Evolutionary conservation across 805 yeast genomes (phyloP), one percentile per base, ranked within the genome.

Genomic region (Millerozyma miso): DNA sequence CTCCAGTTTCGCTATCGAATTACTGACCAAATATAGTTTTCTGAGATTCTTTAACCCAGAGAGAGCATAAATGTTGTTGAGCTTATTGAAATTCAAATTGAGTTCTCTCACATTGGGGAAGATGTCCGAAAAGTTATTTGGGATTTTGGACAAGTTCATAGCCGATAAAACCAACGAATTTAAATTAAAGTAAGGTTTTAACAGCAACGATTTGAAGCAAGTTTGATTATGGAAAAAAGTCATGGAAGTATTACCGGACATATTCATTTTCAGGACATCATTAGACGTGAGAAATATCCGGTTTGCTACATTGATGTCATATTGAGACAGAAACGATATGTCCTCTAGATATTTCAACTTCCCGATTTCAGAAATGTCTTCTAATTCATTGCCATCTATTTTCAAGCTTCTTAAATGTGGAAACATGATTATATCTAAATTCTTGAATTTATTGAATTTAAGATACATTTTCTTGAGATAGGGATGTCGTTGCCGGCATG

Each of bases 61-160:
- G 31, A 78, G 52, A 0, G 58, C 64, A 4, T 47, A 39, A 31
- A 77, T 53, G 19, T 69, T 65, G 10, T 46, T 53, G 19, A 78
- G 47, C 32, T 58, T 62, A 53, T 78, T 78, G 59, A 78, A 78
- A 45, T 75, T 77, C 41, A 78, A 61, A 46, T 77, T 76, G 42
- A 78, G 55, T 38, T 72, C 75, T 16, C 65, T 45, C 34, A 78
- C 60, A 44, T 76, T 64, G 19, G 81, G 80, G 50, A 77, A 77
- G 31, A 62, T 38, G 1, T 51, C 42, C 4, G 62, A 52, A 42
- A 78, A 69, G 7, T 58, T 50, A 0, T 20, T 36, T 0, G 81
- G 80, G 14, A 77, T 50, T 1, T 42, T 32, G 3, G 55, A 55
- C n/a, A 77, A 47, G 34, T 67, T 66, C 64, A 72, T 68, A 0